Evolutionary conservation across 352 stramenopile genomes (phyloP).

Genomic region (Globisporangium recalcitrans): DNA sequence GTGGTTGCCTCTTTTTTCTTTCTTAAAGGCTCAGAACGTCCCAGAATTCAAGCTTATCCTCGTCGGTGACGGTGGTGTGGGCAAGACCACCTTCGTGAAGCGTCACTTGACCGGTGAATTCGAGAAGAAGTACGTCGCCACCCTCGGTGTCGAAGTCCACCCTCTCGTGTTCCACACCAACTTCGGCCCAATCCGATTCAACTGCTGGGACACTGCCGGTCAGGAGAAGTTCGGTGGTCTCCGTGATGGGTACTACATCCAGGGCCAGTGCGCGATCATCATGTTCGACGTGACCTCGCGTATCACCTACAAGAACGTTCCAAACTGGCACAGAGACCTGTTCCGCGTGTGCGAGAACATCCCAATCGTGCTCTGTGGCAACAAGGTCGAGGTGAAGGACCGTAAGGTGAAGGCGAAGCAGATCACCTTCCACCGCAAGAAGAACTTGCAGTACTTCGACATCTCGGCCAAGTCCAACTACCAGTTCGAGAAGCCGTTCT

Average conservation of each 20-base stretch:
- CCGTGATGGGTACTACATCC: conserved; percentile 97
- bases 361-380: conserved; percentile 98
- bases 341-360: conserved; percentile 99
- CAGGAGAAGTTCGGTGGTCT: conserved; percentile 98
- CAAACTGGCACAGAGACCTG: conserved; percentile 99
- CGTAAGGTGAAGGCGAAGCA: conserved; percentile 99
- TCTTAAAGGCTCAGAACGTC: conserved; percentile 81
- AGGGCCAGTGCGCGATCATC: conserved; percentile 99
- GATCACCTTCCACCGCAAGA: conserved; percentile 99
- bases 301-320: conserved; percentile 99
- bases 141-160: conserved; percentile 99
- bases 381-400: conserved; percentile 99
- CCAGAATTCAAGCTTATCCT: conserved; percentile 99
- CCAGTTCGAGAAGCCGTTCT: conserved; percentile 99
- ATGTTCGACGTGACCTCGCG: conserved; percentile 99
- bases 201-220: conserved; percentile 99
- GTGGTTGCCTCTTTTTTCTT: conserved; percentile 1
- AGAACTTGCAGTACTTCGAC: conserved; percentile 99
- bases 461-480: conserved; percentile 99
- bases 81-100: conserved; percentile 99
- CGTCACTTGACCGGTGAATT: conserved; percentile 99
- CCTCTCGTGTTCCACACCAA: conserved; percentile 99
- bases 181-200: conserved; percentile 99
- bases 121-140: conserved; percentile 99
- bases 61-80: conserved; percentile 98